Percentiles rank a stretch among this genome's conserved stretches.
phyloP scores from a whole-genome alignment of 768 basidiomycete genomes.

The Agrocybe praecox region DNA sequence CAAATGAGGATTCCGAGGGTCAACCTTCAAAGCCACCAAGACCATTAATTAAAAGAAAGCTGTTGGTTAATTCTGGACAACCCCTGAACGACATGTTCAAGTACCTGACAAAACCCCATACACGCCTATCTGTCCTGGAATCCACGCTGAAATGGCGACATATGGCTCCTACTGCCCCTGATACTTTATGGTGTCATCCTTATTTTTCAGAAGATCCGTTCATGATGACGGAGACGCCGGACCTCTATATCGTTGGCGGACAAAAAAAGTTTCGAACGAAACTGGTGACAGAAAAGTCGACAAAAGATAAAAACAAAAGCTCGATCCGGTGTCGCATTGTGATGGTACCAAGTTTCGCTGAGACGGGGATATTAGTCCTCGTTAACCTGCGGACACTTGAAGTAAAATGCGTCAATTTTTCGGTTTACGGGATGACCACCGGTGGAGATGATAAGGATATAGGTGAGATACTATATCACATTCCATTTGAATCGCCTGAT shows the following conservation, averaged over 20 bases:
- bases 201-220: conserved; percentile 90
- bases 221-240: conserved; percentile 80
- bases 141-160: conserved; percentile 91
- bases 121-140: conserved; percentile 74
- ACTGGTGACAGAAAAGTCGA: conserved; percentile 46
- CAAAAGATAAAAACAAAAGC: conserved; percentile 22
- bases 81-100: conserved; percentile 95
- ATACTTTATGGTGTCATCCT: conserved; percentile 98
- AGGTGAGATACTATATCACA: conserved; percentile 12
- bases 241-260: conserved; percentile 92
- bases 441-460: conserved; percentile 22
- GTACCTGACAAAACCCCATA: conserved; percentile 77
- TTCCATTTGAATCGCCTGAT: not conserved
- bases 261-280: conserved; percentile 83
- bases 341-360: conserved; percentile 78
- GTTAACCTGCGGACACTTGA: conserved; percentile 79
- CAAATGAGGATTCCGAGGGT: conserved; percentile 29
- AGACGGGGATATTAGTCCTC: conserved; percentile 77
- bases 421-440: conserved; percentile 46
- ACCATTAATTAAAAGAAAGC: conserved; percentile 45
- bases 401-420: conserved; percentile 64
- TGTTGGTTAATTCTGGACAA: conserved; percentile 91
- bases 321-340: conserved; percentile 66
- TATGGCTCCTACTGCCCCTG: conserved; percentile 98
- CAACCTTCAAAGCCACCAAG: conserved; percentile 14